Evolutionary conservation across 148 eudicot genomes (phyloP).

Genomic region (Salicornia ramosissima): DNA sequence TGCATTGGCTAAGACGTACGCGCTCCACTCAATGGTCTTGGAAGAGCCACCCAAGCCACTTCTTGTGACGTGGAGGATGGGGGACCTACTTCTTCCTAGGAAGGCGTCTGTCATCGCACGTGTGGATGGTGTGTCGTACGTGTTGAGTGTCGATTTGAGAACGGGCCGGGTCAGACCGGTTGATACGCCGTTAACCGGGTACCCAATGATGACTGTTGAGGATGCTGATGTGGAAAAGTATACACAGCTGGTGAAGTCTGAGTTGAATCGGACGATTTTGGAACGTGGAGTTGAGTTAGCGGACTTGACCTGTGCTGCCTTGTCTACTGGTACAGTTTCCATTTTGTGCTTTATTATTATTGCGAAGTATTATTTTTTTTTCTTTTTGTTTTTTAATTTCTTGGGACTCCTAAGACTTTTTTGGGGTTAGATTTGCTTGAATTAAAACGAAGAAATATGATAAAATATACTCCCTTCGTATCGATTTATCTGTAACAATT

Average conservation of each 20-base stretch:
- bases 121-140: conserved; percentile 38
- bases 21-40: conserved; percentile 67
- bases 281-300: conserved; percentile 64
- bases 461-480: too few relatives aligned
- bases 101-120: conserved; percentile 76
- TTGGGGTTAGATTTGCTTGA: too few relatives aligned
- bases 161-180: conserved; percentile 37
- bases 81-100: conserved; percentile 58
- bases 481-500: too few relatives aligned
- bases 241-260: conserved; percentile 56
- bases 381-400: too few relatives aligned
- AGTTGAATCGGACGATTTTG: conserved; percentile 65
- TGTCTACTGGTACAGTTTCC: conserved; percentile 40
- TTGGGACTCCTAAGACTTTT: too few relatives aligned
- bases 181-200: conserved; percentile 44
- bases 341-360: background rate
- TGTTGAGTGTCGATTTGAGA: conserved; percentile 48
- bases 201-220: conserved; percentile 86
- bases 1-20: conserved; percentile 30
- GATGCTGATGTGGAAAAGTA: conserved; percentile 57
- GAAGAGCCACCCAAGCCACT: conserved; percentile 57
- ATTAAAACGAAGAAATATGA: too few relatives aligned
- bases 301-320: conserved; percentile 77
- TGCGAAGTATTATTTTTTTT: too few relatives aligned
- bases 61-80: conserved; percentile 58